These are phyloP conservation scores for Pseudonitzschia delicatissima DNA, from an alignment of 108 stramenopile genomes.

Conservation along the genomic window DNA sequence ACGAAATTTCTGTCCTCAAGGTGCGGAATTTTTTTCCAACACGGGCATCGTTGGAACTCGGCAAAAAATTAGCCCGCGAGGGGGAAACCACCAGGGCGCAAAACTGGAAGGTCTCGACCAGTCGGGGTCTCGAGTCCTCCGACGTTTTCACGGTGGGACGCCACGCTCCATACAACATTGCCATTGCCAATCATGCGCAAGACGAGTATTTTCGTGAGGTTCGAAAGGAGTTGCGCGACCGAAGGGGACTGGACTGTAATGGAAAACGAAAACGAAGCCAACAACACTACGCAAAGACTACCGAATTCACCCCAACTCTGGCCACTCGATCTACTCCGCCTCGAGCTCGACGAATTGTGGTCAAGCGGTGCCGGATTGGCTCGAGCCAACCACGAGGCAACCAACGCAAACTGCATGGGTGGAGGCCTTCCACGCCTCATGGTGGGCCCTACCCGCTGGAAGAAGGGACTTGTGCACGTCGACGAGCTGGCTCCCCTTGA, in stretches of 20 bases:
- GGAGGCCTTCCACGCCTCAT: constrained; percentile 87
- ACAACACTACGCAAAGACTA: constrained; percentile 24
- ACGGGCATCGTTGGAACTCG: constrained; percentile 44
- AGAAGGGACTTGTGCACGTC: constrained; percentile 87
- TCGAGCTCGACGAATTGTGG: constrained; percentile 83
- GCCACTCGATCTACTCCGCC: constrained; percentile 76
- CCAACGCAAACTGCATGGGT: constrained; percentile 34
- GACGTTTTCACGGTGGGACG: constrained; percentile 80
- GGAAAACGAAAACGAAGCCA: constrained; percentile 1
- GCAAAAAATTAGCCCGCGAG: constrained; percentile 48
- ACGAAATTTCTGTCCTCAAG: constrained; percentile 68
- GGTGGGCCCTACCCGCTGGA: constrained; percentile 90
- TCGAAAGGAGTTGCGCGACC: constrained; percentile 49
- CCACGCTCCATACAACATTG: constrained; percentile 81
- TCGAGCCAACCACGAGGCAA: constrained; percentile 8
- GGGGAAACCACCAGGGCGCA: background rate
- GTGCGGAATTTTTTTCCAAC: constrained; percentile 60
- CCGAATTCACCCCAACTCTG: constrained; percentile 33
- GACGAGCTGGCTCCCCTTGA: constrained; percentile 85
- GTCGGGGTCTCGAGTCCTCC: constrained; percentile 68
- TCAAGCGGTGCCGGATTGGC: constrained; percentile 66
- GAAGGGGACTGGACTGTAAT: constrained; percentile 21
- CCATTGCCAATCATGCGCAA: constrained; percentile 35
- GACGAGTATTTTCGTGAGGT: constrained; percentile 71
- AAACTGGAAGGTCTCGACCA: constrained; percentile 77